Conservation (phyloP, 2,329 filamentous ascomycete species). For the Hymenoscyphus scutula region DNA sequence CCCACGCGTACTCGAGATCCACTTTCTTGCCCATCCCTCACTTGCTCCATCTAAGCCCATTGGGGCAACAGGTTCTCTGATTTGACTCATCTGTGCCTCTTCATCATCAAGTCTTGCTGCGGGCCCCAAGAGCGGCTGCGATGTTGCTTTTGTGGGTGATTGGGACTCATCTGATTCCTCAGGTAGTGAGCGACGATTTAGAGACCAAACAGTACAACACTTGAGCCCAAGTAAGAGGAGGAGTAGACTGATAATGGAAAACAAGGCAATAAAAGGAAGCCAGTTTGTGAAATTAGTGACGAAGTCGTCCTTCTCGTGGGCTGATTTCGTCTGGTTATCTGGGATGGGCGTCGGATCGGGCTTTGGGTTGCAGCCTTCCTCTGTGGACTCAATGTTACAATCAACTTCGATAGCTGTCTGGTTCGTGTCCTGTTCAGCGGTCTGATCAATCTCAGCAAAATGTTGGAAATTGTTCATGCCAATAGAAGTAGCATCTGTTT, state of each 20-base stretch:
- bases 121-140: neutral
- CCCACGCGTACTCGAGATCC: constrained; percentile 8
- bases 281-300: neutral
- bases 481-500: neutral
- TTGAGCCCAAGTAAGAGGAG: neutral
- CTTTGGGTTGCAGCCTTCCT: neutral
- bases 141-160: neutral
- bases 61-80: neutral
- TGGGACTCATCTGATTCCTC: neutral
- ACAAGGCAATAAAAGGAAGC: neutral
- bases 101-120: constrained; percentile 8
- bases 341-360: too few relatives aligned
- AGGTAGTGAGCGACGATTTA: neutral
- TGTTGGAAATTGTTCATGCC: neutral
- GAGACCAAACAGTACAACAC: neutral
- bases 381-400: neutral
- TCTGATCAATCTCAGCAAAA: neutral
- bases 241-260: neutral
- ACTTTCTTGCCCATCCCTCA: constrained; percentile 20
- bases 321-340: too few relatives aligned
- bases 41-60: constrained; percentile 18
- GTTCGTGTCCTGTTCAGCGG: neutral
- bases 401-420: neutral
- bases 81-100: constrained; percentile 10
- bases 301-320: neutral